A percentile compares a stretch with the other conserved stretches of the same genome.
These are phyloP conservation scores for Ilyonectria destructans DNA, from an alignment of 2,329 filamentous ascomycete species.

Conservation along the genomic window DNA sequence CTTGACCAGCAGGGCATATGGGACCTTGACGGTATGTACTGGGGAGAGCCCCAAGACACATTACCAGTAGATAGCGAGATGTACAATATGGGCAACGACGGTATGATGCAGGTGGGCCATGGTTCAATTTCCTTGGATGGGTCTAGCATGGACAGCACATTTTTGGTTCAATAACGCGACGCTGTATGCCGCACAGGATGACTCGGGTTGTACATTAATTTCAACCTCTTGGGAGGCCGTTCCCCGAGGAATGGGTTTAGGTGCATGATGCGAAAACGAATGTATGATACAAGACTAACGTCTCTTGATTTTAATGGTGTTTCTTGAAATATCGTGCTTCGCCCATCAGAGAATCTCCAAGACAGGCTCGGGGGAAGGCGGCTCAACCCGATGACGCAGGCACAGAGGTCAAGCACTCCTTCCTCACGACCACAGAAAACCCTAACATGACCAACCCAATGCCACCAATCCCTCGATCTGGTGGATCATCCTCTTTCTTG, in stretches of 20 bases:
- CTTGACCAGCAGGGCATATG: conserved; percentile 70
- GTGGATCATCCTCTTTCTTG: neutral
- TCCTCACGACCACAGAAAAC: neutral
- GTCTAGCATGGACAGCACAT: conserved; percentile 23
- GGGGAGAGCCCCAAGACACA: conserved; percentile 26
- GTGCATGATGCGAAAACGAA: conserved; percentile 5
- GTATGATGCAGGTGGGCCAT: conserved; percentile 29
- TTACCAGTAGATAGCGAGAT: conserved; percentile 26
- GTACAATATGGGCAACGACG: conserved; percentile 28
- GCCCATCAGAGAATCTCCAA: neutral
- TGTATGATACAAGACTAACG: conserved; percentile 4
- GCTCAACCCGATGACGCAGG: neutral
- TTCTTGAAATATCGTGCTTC: neutral
- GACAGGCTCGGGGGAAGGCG: neutral
- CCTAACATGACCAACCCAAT: neutral
- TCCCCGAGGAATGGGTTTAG: neutral
- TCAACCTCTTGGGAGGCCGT: neutral
- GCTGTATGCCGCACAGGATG: neutral
- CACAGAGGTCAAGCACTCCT: neutral
- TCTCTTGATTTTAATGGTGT: neutral
- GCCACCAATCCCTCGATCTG: neutral
- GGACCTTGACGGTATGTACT: conserved; percentile 65
- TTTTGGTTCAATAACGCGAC: conserved; percentile 26
- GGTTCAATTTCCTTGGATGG: conserved; percentile 27
- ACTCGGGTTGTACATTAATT: neutral